Percentiles rank a stretch among this genome's conserved stretches.
These are phyloP conservation scores for Alternaria angustiovoidea DNA, from an alignment of 2,329 filamentous ascomycete species.

Conservation along the genomic window DNA sequence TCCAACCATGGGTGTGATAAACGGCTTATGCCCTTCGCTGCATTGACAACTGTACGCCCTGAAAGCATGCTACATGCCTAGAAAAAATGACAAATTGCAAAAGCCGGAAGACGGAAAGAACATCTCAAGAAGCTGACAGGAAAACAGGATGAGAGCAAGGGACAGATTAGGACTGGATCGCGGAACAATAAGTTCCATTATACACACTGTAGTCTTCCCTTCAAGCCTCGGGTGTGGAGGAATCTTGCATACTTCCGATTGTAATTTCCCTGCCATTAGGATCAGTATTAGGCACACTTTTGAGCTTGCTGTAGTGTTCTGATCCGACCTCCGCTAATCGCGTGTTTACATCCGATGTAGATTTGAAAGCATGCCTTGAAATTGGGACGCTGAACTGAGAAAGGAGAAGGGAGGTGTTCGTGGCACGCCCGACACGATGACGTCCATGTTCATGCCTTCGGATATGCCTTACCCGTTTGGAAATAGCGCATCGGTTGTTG, in stretches of 20 bases:
- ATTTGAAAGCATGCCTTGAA: not conserved
- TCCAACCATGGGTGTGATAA: slow-evolving; percentile 25
- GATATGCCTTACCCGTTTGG: slow-evolving; percentile 2
- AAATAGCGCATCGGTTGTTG: not conserved
- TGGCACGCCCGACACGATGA: not conserved
- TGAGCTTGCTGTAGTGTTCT: not conserved
- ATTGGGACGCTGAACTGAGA: not conserved
- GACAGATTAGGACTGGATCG: not conserved
- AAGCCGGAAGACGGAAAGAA: not conserved
- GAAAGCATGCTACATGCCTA: not conserved
- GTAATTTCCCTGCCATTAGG: not conserved
- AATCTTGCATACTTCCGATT: not conserved
- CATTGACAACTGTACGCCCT: not conserved
- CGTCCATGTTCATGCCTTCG: slow-evolving; percentile 3
- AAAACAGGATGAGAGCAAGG: not conserved
- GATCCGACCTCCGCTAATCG: not conserved
- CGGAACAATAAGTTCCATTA: not conserved
- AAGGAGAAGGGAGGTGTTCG: not conserved
- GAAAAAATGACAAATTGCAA: not conserved
- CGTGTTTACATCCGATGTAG: not conserved
- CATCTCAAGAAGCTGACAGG: not conserved
- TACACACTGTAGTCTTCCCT: not conserved
- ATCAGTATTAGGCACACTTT: not conserved
- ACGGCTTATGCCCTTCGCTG: not conserved
- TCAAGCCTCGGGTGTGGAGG: not conserved